These are phyloP conservation scores for Stachybotrys echinatus DNA, from an alignment of 2,329 filamentous ascomycete species.

Conservation along the genomic window DNA sequence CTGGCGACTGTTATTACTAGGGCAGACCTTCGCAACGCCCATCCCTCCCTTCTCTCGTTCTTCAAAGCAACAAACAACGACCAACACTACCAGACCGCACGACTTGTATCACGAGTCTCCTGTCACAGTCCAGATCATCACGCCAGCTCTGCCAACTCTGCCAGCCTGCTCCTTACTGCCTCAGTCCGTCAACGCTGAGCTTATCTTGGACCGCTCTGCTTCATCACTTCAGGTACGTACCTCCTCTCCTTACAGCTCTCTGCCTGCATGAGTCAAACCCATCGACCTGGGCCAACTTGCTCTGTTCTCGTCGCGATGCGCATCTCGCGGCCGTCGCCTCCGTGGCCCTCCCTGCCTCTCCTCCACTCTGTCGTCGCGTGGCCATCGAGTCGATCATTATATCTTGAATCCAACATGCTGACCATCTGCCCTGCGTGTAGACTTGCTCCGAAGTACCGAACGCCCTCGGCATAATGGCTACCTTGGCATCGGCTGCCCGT, in stretches of 20 bases:
- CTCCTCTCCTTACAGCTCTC: constrained; percentile 8
- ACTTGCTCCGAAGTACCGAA: constrained; percentile 41
- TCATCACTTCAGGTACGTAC: constrained; percentile 27
- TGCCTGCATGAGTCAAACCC: constrained; percentile 12
- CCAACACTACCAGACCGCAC: constrained; percentile 43
- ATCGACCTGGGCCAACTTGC: constrained; percentile 1
- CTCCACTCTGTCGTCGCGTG: not conserved
- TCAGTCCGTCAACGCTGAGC: constrained; percentile 12
- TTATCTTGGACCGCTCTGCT: constrained; percentile 9
- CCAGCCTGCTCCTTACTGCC: constrained; percentile 18
- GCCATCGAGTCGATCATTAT: not conserved
- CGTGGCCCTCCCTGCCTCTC: constrained; percentile 2
- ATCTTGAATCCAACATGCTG: not conserved
- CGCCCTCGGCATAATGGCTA: constrained; percentile 49
- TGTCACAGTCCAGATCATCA: constrained; percentile 58
- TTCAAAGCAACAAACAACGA: constrained; percentile 47
- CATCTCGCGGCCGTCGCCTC: constrained; percentile 3
- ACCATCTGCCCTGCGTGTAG: constrained; percentile 17
- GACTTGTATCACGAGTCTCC: constrained; percentile 48
- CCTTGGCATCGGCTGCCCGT: constrained; percentile 61
- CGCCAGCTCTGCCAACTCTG: constrained; percentile 39
- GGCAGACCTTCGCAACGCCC: constrained; percentile 19
- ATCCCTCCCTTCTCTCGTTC: constrained; percentile 30
- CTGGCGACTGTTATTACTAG: not conserved
- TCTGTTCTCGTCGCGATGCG: not conserved